Conservation (phyloP, 495 filamentous ascomycete species). For the Annulohypoxylon bovei region DNA sequence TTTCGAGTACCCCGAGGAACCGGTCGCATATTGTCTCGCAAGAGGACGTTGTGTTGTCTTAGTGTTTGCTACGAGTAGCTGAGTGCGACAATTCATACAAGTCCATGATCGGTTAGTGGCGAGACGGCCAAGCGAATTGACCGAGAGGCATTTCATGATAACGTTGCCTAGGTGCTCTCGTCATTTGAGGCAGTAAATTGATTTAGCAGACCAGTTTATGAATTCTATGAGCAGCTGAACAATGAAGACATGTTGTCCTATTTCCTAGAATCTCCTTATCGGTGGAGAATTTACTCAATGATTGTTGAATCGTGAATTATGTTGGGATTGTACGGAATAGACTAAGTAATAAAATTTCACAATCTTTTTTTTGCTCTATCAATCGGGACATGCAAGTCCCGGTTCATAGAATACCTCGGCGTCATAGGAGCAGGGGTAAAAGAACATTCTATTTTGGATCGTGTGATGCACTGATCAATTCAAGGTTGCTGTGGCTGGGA, state of each 20-base stretch:
- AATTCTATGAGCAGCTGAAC: slow-evolving; percentile 23
- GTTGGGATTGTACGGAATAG: slow-evolving; percentile 30
- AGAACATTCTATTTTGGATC: slow-evolving; percentile 32
- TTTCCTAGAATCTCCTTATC: slow-evolving; percentile 13
- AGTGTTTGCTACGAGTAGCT: slow-evolving; percentile 32
- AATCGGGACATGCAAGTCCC: slow-evolving; percentile 26
- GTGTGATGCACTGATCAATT: slow-evolving; percentile 23
- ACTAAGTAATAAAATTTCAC: slow-evolving; percentile 39
- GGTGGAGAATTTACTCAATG: slow-evolving; percentile 8
- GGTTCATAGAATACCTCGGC: slow-evolving; percentile 36
- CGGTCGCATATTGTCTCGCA: slow-evolving; percentile 46
- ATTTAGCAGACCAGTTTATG: slow-evolving; percentile 6
- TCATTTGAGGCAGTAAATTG: slow-evolving; percentile 26
- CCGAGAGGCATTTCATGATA: slow-evolving; percentile 48
- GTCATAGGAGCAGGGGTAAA: slow-evolving; percentile 42
- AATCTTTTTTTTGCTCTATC: slow-evolving; percentile 32
- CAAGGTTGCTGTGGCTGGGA: slow-evolving; percentile 9
- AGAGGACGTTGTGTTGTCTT: slow-evolving; percentile 41
- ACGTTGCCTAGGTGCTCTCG: not conserved
- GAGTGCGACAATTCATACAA: slow-evolving; percentile 56
- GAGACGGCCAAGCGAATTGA: slow-evolving; percentile 43
- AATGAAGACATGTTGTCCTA: slow-evolving; percentile 33
- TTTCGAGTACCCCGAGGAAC: slow-evolving; percentile 37
- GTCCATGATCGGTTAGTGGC: slow-evolving; percentile 50
- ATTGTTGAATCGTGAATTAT: slow-evolving; percentile 39